A percentile compares a stretch with the other conserved stretches of the same genome.
phyloP scores from a whole-genome alignment of 2,329 filamentous ascomycete species.

The Lasiodiplodia sp. region DNA sequence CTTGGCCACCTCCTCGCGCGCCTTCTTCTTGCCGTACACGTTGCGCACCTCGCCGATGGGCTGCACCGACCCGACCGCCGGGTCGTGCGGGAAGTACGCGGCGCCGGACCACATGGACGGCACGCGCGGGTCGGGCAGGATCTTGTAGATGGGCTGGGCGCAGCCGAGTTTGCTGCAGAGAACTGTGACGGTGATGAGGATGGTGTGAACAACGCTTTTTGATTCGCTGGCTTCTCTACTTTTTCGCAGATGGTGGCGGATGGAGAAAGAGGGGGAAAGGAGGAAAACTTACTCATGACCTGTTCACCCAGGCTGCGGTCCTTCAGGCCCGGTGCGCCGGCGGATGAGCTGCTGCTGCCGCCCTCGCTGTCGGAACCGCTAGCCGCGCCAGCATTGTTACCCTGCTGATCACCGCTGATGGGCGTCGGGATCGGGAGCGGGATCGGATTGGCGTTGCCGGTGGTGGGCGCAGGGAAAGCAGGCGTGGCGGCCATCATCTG shows the following conservation, averaged over 20 bases:
- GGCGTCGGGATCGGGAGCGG: not conserved
- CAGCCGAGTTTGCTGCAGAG: conserved; percentile 29
- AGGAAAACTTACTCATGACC: conserved; percentile 12
- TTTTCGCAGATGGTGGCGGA: not conserved
- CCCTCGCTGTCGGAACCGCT: conserved; percentile 1
- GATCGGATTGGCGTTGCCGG: not conserved
- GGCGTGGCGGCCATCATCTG: not conserved
- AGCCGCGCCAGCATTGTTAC: not conserved
- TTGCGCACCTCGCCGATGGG: conserved; percentile 52
- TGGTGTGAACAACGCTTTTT: no score
- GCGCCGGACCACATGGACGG: conserved; percentile 45
- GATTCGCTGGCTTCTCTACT: not conserved
- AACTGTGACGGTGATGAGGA: not conserved
- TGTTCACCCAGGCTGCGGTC: conserved; percentile 22
- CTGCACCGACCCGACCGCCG: conserved; percentile 41
- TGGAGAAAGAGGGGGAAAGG: not conserved
- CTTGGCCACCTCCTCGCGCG: conserved; percentile 58
- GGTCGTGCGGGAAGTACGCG: conserved; percentile 43
- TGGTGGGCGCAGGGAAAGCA: not conserved
- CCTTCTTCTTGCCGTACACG: conserved; percentile 58
- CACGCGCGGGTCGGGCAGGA: conserved; percentile 26
- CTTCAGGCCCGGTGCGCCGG: not conserved
- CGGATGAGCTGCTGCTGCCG: not conserved
- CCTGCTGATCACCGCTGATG: not conserved
- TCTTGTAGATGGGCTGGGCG: conserved; percentile 26